These are phyloP conservation scores for Piper longum DNA, from an alignment of 164 flowering plant genomes.

Conservation along the genomic window DNA sequence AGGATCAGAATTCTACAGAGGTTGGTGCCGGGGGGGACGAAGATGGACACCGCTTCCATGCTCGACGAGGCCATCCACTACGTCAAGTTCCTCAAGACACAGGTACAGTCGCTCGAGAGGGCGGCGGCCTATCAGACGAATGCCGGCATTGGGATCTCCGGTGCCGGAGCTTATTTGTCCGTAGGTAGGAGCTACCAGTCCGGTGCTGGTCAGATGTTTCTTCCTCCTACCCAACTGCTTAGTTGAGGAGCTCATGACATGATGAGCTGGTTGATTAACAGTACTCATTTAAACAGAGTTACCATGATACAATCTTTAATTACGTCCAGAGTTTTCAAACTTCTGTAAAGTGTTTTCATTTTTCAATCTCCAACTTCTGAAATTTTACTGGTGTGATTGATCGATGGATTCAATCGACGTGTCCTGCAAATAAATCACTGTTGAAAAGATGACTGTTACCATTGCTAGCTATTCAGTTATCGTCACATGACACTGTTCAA, in stretches of 20 bases:
- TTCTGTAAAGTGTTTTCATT: no score
- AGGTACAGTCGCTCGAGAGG: slow-evolving; percentile 38
- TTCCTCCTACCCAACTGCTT: slow-evolving; percentile 18
- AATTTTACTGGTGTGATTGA: not conserved
- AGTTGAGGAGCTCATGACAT: slow-evolving; percentile 11
- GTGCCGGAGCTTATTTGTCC: slow-evolving; percentile 11
- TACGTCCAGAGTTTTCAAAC: no score
- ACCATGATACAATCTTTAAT: no score
- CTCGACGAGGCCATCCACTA: slow-evolving; percentile 53
- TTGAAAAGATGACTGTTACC: not conserved
- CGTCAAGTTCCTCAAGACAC: slow-evolving; percentile 44
- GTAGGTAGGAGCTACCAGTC: slow-evolving; percentile 17
- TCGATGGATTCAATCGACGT: not conserved
- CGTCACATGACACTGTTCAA: no score
- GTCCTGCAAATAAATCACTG: not conserved
- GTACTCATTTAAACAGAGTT: no score
- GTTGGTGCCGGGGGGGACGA: slow-evolving; percentile 52
- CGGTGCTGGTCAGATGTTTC: slow-evolving; percentile 9
- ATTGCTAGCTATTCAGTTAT: not conserved
- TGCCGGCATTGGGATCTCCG: slow-evolving; percentile 20
- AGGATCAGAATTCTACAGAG: slow-evolving; percentile 50
- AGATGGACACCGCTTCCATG: slow-evolving; percentile 65
- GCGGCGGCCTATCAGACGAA: slow-evolving; percentile 19
- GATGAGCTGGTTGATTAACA: slow-evolving; percentile 10
- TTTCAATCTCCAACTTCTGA: not conserved